Evolutionary conservation across 768 basidiomycete genomes (phyloP), one percentile per base, ranked within the genome.

Genomic region (Tremella mesenterica): DNA sequence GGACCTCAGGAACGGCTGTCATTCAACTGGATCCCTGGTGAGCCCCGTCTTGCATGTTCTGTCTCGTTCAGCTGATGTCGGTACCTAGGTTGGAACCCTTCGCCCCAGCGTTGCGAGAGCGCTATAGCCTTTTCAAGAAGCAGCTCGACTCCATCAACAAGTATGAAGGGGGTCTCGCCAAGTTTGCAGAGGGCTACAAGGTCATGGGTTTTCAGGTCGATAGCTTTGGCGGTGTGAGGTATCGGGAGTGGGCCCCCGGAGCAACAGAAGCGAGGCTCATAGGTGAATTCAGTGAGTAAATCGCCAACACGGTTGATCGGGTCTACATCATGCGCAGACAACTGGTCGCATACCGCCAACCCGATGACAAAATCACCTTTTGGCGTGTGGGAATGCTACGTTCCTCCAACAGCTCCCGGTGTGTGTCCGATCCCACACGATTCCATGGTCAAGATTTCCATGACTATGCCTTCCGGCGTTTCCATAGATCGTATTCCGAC

Each of bases 211-310:
- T 99, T 63, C 83, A 85, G 53, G 80, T 88, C 36, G 77, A 77
- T 34, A 69, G 75, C 31, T 79, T 84, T 53, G 83, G 83, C 49
- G 78, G 83, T 26, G 80, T 97, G 27, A 75, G 80, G 7, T 97
- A 97, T 73, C 79, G 87, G 63, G 95, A 99, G 72, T 99, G 95
- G 95, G 93, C 95, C 8, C 92, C 95, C 0, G 87, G 86, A 61
- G 92, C 86, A 16, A 76, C 65, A 41, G 83, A 85, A 63, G 93
- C 92, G 2, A 79, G 76, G 69, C 75, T 99, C 52, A 89, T 89
- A 63, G 95, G 95, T 39, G 93, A 99, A 43, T 99, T 99, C 78
- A 99, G 92, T 96, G 60, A 74, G 81, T 25, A 10, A 29, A 38
- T 47, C 26, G 39, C 47, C 21, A 20, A 27, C 29, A 14, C 44